These are phyloP conservation scores for Hymenoscyphus salicellus DNA, from an alignment of 2,329 filamentous ascomycete species.

Conservation along the genomic window DNA sequence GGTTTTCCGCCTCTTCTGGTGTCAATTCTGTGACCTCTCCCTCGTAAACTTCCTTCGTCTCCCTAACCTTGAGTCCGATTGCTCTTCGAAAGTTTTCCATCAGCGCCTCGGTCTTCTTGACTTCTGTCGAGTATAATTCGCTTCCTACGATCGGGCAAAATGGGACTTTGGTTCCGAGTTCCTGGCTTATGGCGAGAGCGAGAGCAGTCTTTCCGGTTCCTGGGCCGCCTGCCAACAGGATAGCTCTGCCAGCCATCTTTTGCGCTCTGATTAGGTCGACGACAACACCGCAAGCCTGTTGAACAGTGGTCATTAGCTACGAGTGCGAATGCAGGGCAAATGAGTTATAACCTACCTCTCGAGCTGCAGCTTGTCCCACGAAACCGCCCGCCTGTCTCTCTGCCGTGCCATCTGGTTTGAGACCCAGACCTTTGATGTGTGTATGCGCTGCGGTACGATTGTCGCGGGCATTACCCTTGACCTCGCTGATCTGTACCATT, in stretches of 20 bases:
- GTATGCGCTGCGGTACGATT: conserved; percentile 95
- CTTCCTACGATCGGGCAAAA: conserved; percentile 98
- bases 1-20: conserved; percentile 96
- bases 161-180: conserved; percentile 95
- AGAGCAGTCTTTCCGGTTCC: conserved; percentile 97
- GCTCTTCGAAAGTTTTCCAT: conserved; percentile 99
- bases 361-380: conserved; percentile 80
- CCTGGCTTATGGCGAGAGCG: conserved; percentile 91
- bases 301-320: conserved; percentile 73
- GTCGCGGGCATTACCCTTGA: conserved; percentile 91
- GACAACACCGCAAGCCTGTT: conserved; percentile 88
- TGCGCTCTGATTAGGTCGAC: conserved; percentile 94
- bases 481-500: conserved; percentile 90
- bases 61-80: conserved; percentile 93
- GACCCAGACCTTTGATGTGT: conserved; percentile 91
- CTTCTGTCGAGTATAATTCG: conserved; percentile 95
- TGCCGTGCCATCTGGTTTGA: conserved; percentile 81
- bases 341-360: conserved; percentile 63
- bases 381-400: conserved; percentile 80
- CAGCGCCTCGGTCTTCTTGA: conserved; percentile 98
- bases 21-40: conserved; percentile 97
- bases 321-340: conserved; percentile 51
- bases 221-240: conserved; percentile 88
- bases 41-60: conserved; percentile 99
- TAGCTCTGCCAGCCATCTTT: conserved; percentile 95